Conservation (phyloP, 371 early-diverging fungal genomes). For the Cokeromyces recurvatus region DNA sequence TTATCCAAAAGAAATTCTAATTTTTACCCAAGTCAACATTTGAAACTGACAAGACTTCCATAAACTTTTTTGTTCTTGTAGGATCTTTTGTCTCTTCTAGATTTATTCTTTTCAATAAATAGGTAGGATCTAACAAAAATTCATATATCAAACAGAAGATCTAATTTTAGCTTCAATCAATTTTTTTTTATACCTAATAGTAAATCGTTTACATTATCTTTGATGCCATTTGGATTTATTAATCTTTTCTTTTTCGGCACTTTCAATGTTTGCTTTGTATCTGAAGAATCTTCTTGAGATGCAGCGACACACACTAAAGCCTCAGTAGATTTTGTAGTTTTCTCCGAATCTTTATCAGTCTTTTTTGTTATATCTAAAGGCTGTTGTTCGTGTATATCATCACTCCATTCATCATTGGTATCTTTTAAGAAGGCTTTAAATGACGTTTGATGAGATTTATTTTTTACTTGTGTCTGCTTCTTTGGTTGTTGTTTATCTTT, state of each 20-base stretch:
- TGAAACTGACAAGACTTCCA: conserved; percentile 61
- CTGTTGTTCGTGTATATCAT: conserved; percentile 31
- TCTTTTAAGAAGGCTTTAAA: conserved; percentile 46
- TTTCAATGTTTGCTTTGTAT: no score
- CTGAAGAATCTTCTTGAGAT: no score
- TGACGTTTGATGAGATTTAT: conserved; percentile 36
- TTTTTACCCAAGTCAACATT: conserved; percentile 72
- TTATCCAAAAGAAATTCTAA: neutral
- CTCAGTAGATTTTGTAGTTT: no score
- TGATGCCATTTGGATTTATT: conserved; percentile 11
- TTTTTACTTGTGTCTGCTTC: conserved; percentile 23
- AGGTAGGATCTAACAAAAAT: conserved; percentile 15
- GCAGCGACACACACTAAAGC: no score
- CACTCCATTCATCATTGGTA: conserved; percentile 54
- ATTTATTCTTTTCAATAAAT: conserved; percentile 14
- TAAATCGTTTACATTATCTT: conserved; percentile 17
- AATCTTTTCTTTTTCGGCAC: conserved; percentile 9
- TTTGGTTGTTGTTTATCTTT: conserved; percentile 6
- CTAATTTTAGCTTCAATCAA: no score
- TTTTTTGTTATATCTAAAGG: no score
- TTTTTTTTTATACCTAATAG: conserved; percentile 8
- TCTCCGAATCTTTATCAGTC: no score
- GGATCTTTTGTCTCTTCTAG: conserved; percentile 24
- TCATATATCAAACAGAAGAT: no score
- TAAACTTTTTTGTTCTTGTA: conserved; percentile 54